Conservation (phyloP, 805 yeast genomes). For the Komagataella pastoris region DNA sequence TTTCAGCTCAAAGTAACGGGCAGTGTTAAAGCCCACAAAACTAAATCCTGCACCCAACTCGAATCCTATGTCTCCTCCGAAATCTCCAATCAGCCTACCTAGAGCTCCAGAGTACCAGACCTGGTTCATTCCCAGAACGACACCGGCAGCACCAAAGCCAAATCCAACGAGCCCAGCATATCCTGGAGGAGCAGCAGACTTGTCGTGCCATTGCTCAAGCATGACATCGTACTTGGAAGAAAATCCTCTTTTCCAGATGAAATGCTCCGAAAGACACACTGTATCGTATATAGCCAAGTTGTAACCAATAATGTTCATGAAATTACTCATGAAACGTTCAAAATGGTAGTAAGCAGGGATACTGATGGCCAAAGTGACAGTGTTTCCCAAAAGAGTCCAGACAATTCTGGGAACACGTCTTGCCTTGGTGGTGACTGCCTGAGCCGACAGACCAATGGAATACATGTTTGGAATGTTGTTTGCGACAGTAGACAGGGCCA, state of each 20-base stretch:
- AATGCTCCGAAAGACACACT: conserved; percentile 70
- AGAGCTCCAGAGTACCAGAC: conserved; percentile 71
- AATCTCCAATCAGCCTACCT: conserved; percentile 43
- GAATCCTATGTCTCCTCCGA: conserved; percentile 82
- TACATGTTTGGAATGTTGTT: conserved; percentile 92
- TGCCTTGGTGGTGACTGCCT: conserved; percentile 69
- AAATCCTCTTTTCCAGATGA: conserved; percentile 57
- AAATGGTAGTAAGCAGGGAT: conserved; percentile 80
- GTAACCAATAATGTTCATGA: conserved; percentile 87
- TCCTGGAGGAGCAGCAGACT: conserved; percentile 56
- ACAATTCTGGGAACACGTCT: conserved; percentile 65
- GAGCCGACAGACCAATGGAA: conserved; percentile 79
- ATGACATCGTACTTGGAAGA: conserved; percentile 33
- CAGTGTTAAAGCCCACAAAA: conserved; percentile 41
- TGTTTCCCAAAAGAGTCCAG: conserved; percentile 74
- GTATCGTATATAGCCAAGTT: conserved; percentile 79
- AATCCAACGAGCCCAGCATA: conserved; percentile 67
- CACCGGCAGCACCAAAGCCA: conserved; percentile 77
- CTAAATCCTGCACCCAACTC: conserved; percentile 62
- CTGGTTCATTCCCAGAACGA: conserved; percentile 79
- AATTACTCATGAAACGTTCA: conserved; percentile 60
- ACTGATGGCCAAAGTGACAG: conserved; percentile 69
- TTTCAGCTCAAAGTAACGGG: conserved; percentile 56
- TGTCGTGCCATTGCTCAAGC: conserved; percentile 45
- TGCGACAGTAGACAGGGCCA: conserved; percentile 79